Evolutionary conservation across 177 flowering plant species (phyloP), one percentile per base, ranked within the genome.

Genomic region (Tripterygium wilfordii): DNA sequence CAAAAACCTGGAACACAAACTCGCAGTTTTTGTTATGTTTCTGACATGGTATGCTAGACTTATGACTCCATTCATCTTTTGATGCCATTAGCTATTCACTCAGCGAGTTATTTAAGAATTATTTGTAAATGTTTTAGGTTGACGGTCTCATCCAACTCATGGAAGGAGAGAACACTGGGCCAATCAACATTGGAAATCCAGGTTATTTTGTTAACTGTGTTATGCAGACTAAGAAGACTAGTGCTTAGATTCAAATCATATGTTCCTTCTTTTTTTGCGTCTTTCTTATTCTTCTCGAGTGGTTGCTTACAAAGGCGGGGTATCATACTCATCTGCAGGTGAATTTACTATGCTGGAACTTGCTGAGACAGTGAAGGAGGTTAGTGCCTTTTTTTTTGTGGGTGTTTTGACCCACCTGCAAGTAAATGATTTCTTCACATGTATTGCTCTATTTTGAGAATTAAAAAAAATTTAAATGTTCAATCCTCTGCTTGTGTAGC

Each of bases 1-100:
- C 96, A 90, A 66, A 57, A 79, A 22, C 96, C 96, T 37, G 97
- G 97, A 48, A 90, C 91, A 9, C 97, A 90, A 58, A 90, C 97
- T 20, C 63, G 97, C 8, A 90, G 97, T 57, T 90, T 90, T 70
- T 87, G 96, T 61, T 90, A 71, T 61, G 97, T 90, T 7, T 80
- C 96, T 49, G 97, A 90, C 72, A 82, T 87, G 96, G 97, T 89
- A 76, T 10, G 54, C n/a, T 8, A 43, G n/a, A 40, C 15, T 19
- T 47, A 5, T 2, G 6, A 3, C 23, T 17, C 22, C 37, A n/a
- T 40, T 25, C 14, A 14, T 23, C 16, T n/a, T 42, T 25, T 12
- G 14, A 42, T 20, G 2, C 3, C n/a, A n/a, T n/a, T n/a, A n/a
- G n/a, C 3, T 37, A 8, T 16, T 37, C 20, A 5, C 13, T 37